Conservation (phyloP, 1,139 yeast genomes). For the Chernovozyma sophiae-reginae region DNA sequence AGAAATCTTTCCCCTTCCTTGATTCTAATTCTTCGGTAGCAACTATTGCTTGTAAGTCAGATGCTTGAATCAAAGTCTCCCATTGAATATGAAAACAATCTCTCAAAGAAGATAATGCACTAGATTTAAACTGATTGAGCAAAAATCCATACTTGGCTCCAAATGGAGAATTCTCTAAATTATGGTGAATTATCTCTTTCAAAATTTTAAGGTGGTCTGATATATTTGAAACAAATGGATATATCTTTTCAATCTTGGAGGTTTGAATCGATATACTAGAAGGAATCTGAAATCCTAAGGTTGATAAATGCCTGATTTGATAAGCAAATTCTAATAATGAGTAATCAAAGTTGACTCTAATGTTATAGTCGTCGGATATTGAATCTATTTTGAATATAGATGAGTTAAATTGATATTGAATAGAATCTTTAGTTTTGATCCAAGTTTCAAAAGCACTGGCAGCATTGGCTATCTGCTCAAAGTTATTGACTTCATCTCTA, state of each 20-base stretch:
- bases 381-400: neutral
- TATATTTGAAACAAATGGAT: slow-evolving; percentile 57
- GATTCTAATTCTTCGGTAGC: slow-evolving; percentile 3
- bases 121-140: slow-evolving; percentile 33
- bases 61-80: slow-evolving; percentile 51
- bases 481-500: slow-evolving; percentile 42
- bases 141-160: slow-evolving; percentile 42
- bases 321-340: slow-evolving; percentile 42
- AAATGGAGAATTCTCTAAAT: slow-evolving; percentile 14
- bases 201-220: slow-evolving; percentile 37
- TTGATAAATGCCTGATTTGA: slow-evolving; percentile 50
- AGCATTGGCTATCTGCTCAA: slow-evolving; percentile 45
- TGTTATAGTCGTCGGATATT: slow-evolving; percentile 12
- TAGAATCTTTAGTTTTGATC: slow-evolving; percentile 22
- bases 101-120: slow-evolving; percentile 21
- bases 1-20: slow-evolving; percentile 9
- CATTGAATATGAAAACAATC: slow-evolving; percentile 43
- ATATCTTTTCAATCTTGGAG: slow-evolving; percentile 44
- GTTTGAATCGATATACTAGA: slow-evolving; percentile 25
- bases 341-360: slow-evolving; percentile 50
- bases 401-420: neutral
- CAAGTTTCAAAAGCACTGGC: slow-evolving; percentile 44
- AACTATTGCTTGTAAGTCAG: slow-evolving; percentile 31
- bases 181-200: slow-evolving; percentile 23
- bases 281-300: slow-evolving; percentile 61